phyloP scores from a whole-genome alignment of 768 basidiomycete genomes.

The Amanita rubescens region DNA sequence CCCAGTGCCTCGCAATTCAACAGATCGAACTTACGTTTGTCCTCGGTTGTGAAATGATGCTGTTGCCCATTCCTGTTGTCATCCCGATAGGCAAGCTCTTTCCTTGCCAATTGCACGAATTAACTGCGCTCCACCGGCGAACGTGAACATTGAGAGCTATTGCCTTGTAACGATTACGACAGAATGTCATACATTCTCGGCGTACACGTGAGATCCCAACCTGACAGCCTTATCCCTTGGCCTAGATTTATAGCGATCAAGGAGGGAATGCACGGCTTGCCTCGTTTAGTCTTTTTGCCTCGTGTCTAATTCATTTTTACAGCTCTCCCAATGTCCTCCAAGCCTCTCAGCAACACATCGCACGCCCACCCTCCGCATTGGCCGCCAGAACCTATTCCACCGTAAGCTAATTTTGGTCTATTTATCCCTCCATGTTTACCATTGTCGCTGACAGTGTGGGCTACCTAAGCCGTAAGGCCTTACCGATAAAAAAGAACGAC shows the following conservation, averaged over 20 bases:
- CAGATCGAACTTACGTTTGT: neutral
- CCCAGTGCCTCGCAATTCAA: neutral
- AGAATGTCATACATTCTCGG: slow-evolving; percentile 18
- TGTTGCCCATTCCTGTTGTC: neutral
- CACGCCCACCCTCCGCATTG: slow-evolving; percentile 27
- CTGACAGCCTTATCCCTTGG: slow-evolving; percentile 20
- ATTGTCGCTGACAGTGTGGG: slow-evolving; percentile 36
- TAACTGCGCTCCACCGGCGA: neutral
- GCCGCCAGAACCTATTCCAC: slow-evolving; percentile 44
- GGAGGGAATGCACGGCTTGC: slow-evolving; percentile 9
- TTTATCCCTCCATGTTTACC: slow-evolving; percentile 8
- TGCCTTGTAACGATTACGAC: slow-evolving; percentile 8
- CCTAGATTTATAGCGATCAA: slow-evolving; percentile 7
- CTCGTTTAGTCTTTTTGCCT: slow-evolving; percentile 23
- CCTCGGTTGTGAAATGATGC: neutral
- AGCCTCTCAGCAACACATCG: slow-evolving; percentile 25
- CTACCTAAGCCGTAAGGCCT: slow-evolving; percentile 59
- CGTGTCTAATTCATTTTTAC: slow-evolving; percentile 24
- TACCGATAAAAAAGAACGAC: slow-evolving; percentile 77
- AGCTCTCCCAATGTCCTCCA: slow-evolving; percentile 38
- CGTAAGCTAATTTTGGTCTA: slow-evolving; percentile 32
- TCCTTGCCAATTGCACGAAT: neutral
- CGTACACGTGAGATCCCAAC: slow-evolving; percentile 31
- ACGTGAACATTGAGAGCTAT: neutral
- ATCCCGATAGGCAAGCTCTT: neutral